Base-by-base conservation (phyloP, 805 yeast species). In the Schizosaccharomyces japonicus region DNA sequence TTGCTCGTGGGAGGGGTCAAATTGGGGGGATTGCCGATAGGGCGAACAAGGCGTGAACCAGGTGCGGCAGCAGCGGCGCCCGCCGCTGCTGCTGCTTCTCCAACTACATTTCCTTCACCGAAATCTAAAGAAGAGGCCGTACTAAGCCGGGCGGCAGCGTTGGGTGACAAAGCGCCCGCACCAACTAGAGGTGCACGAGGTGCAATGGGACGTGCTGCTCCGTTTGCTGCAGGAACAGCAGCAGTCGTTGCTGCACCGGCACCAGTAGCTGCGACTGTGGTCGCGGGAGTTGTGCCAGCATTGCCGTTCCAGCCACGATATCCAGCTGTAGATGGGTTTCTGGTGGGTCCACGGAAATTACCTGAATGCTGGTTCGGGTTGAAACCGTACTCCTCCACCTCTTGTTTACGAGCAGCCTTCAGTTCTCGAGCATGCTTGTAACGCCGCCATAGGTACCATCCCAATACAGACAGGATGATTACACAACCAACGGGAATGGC, bases 331-430 rank as follows among this genome's bases (percentile, higher is more conserved):
- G 42, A 36, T 13, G 42, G 23, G 26, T 25, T 27, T 6, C 42
- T 25, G 26, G 17, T 36, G 6, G 42, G 42, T 10, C 42, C 27
- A 36, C 42, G 42, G 42, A 36, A 36, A 36, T 36, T 36, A n/a
- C n/a, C n/a, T 25, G 17, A 15, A 27, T 8, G 17, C 23, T 36
- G 42, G 11, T 36, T 36, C 27, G 42, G 42, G 23, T 36, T 36
- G 26, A 36, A 36, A 8, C 42, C 42, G 23, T 36, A 36, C 5
- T 36, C 42, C 28, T 36, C 42, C 13, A 36, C 42, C 3, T 36
- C 42, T 21, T 36, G 42, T 27, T 19, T 36, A 8, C 42, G 42
- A 10, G 17, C 42, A 5, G 42, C 42, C 23, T 36, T 36, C 17
- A 36, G 17, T 19, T 27, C 27, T 36, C 23, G 17, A 8, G 42